Percentiles rank a stretch among this genome's conserved stretches.
phyloP scores from a whole-genome alignment of 2,329 filamentous ascomycete species.

The Colletotrichum eleusines region DNA sequence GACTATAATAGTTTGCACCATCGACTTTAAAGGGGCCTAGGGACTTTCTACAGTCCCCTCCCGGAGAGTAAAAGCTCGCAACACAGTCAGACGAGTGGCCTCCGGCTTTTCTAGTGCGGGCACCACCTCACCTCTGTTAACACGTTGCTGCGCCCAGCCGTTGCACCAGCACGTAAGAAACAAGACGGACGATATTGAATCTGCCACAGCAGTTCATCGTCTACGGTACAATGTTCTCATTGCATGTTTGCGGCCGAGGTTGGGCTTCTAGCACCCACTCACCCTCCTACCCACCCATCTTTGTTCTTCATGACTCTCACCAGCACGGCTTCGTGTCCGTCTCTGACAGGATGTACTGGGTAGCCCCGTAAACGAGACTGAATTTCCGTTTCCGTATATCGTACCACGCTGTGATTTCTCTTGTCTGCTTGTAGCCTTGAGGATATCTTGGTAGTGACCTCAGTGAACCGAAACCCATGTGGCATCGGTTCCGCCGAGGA shows the following conservation, averaged over 20 bases:
- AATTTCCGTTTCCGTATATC: background rate
- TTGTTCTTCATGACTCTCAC: background rate
- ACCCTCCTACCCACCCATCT: background rate
- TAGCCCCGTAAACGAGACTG: background rate
- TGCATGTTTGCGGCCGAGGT: background rate
- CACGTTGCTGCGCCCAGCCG: background rate
- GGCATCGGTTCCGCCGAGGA: background rate
- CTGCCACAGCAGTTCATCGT: background rate
- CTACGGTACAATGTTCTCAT: background rate
- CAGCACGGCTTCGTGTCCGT: background rate
- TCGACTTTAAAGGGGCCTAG: too few relatives aligned
- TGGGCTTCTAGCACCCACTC: background rate
- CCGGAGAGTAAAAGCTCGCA: too few relatives aligned
- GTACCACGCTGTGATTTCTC: too few relatives aligned
- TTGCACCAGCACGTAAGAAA: background rate
- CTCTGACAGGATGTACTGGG: background rate
- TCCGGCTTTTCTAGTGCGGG: too few relatives aligned
- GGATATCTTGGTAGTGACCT: background rate
- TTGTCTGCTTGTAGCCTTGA: background rate
- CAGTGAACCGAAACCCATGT: background rate
- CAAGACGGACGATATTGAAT: background rate
- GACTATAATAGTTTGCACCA: too few relatives aligned
- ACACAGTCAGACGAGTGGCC: too few relatives aligned
- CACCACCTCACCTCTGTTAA: too few relatives aligned
- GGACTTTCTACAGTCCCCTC: background rate